These are phyloP conservation scores for Leccinum boreale DNA, from an alignment of 768 basidiomycete genomes.

Conservation along the genomic window DNA sequence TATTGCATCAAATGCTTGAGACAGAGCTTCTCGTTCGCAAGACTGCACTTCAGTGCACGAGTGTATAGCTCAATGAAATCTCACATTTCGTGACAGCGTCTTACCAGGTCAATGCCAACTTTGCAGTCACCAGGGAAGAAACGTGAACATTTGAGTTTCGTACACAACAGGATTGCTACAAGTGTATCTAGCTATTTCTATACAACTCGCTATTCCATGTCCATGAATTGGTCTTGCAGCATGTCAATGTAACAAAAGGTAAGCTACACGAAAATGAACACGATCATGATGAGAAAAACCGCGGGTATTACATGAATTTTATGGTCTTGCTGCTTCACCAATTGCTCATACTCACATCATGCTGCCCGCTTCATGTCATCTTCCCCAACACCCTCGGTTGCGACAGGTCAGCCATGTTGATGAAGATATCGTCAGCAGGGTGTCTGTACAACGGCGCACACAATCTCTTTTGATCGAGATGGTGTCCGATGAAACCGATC, in stretches of 20 bases:
- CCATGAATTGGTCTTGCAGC: neutral
- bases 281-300: neutral
- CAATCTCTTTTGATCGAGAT: slow-evolving; percentile 94
- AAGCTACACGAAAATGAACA: neutral
- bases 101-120: too few species aligned
- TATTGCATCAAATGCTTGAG: too few species aligned
- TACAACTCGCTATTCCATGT: neutral
- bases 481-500: slow-evolving; percentile 97
- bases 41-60: too few species aligned
- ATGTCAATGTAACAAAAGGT: neutral
- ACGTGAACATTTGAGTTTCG: neutral
- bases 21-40: too few species aligned
- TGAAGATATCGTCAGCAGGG: slow-evolving; percentile 94
- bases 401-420: slow-evolving; percentile 84
- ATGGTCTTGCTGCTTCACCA: neutral
- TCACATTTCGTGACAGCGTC: too few species aligned
- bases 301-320: slow-evolving; percentile 19
- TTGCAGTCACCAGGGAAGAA: neutral
- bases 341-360: neutral
- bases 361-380: slow-evolving; percentile 14
- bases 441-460: slow-evolving; percentile 91
- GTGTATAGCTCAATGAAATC: too few species aligned
- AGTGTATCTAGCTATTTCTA: neutral
- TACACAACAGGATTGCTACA: neutral
- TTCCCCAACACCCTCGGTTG: slow-evolving; percentile 76